Percentiles rank a stretch among this genome's conserved stretches.
These are phyloP conservation scores for Wickerhamiella brachini DNA, from an alignment of 805 yeast genomes.

Conservation along the genomic window DNA sequence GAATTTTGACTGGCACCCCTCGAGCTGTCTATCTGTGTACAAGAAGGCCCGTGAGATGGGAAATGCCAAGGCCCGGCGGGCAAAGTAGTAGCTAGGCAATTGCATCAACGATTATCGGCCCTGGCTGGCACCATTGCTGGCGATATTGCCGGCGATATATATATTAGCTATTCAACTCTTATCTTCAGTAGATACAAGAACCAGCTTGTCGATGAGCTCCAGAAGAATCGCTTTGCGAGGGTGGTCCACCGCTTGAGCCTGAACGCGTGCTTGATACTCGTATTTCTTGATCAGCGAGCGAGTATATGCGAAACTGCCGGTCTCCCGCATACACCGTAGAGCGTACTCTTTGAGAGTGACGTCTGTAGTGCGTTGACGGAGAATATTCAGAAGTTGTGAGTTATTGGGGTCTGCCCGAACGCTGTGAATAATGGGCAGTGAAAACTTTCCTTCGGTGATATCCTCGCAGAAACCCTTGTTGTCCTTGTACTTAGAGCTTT, in stretches of 20 bases:
- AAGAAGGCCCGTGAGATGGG: slow-evolving; percentile 11
- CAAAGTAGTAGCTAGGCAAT: neutral
- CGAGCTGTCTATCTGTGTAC: slow-evolving; percentile 21
- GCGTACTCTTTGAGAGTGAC: slow-evolving; percentile 37
- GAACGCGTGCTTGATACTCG: slow-evolving; percentile 15
- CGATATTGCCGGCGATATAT: too few species aligned
- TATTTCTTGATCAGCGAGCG: slow-evolving; percentile 21
- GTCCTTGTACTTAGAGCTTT: slow-evolving; percentile 34
- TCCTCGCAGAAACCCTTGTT: slow-evolving; percentile 79
- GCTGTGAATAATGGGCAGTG: slow-evolving; percentile 72
- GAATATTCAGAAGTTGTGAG: slow-evolving; percentile 26
- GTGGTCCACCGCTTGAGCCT: slow-evolving; percentile 12
- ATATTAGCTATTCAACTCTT: neutral
- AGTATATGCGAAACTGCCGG: slow-evolving; percentile 32
- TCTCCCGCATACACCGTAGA: slow-evolving; percentile 30
- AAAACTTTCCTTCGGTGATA: slow-evolving; percentile 76
- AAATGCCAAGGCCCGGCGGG: neutral
- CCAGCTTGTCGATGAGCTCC: slow-evolving; percentile 2
- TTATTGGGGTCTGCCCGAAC: slow-evolving; percentile 28
- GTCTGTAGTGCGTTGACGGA: slow-evolving; percentile 40
- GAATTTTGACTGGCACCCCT: slow-evolving; percentile 23
- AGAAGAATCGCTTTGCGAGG: slow-evolving; percentile 2
- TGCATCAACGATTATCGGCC: too few species aligned
- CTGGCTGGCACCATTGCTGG: too few species aligned
- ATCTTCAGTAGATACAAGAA: neutral